phyloP scores from a whole-genome alignment of 2,329 filamentous ascomycete species.

The Elsinoe australis region DNA sequence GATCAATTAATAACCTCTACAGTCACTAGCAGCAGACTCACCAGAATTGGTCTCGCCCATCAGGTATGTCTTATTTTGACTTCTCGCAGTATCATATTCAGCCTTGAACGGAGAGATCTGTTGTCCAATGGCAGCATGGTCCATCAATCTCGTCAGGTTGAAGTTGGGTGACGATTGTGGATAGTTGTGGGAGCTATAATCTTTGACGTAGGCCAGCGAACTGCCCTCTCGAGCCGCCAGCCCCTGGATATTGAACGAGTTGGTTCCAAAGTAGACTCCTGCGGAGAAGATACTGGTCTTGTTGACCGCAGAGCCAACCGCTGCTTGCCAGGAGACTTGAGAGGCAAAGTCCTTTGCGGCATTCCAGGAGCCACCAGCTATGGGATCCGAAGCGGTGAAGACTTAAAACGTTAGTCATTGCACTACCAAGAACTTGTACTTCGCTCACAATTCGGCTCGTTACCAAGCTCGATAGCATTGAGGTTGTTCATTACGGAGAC shows the following conservation, averaged over 20 bases:
- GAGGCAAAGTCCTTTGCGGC: conserved; percentile 16
- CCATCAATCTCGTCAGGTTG: conserved; percentile 19
- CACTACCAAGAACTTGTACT: background rate
- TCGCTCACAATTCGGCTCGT: conserved; percentile 29
- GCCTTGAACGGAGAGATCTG: conserved; percentile 20
- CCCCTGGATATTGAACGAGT: conserved; percentile 19
- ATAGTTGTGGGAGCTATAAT: conserved; percentile 39
- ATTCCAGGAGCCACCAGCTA: conserved; percentile 19
- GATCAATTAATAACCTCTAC: background rate
- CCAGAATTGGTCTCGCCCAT: conserved; percentile 30
- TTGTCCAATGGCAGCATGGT: conserved; percentile 20
- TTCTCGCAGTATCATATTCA: conserved; percentile 19
- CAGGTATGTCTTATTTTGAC: conserved; percentile 20
- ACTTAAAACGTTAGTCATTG: conserved; percentile 14
- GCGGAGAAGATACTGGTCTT: conserved; percentile 19
- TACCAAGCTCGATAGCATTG: conserved; percentile 17
- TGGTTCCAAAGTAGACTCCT: conserved; percentile 21
- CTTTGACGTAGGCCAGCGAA: conserved; percentile 18
- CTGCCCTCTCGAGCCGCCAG: conserved; percentile 18
- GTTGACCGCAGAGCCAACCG: conserved; percentile 11
- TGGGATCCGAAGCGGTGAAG: conserved; percentile 18
- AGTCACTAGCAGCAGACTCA: conserved; percentile 17
- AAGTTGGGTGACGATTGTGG: conserved; percentile 32
- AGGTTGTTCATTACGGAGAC: conserved; percentile 34
- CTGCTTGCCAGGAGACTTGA: conserved; percentile 19